A percentile compares a stretch with the other conserved stretches of the same genome.
Evolutionary conservation across 208 protist genomes (phyloP).

Genomic region (Novymonas esmeraldas): DNA sequence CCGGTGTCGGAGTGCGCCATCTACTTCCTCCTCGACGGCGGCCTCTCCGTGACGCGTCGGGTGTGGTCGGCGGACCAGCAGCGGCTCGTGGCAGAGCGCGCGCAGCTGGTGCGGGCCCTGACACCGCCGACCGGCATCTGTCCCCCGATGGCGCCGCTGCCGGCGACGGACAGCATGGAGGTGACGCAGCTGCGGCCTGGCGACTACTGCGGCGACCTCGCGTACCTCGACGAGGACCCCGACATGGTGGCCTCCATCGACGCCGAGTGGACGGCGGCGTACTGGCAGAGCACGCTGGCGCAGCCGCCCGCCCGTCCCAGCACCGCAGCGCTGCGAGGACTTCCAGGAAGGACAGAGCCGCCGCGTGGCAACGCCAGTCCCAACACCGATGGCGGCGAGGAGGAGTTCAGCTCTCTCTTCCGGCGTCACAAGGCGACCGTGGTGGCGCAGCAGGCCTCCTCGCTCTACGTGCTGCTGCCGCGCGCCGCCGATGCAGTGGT

Average conservation of each 20-base stretch:
- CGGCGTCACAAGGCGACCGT: conserved; percentile 26
- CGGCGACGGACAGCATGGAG: conserved; percentile 50
- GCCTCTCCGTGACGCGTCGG: conserved; percentile 48
- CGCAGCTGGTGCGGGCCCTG: conserved; percentile 18
- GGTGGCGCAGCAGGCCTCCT: conserved; percentile 19
- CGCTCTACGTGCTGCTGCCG: conserved; percentile 25
- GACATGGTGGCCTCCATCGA: conserved; percentile 62
- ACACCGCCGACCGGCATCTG: conserved; percentile 12
- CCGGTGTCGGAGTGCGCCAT: conserved; percentile 48
- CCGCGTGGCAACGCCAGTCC: no score
- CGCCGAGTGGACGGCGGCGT: conserved; percentile 48
- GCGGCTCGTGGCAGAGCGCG: conserved; percentile 18
- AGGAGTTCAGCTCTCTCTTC: conserved; percentile 23
- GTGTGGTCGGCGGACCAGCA: conserved; percentile 39
- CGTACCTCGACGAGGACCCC: conserved; percentile 58
- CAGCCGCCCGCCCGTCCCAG: background rate
- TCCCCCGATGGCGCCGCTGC: conserved; percentile 11
- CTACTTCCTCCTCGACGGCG: conserved; percentile 69
- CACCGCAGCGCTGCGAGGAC: no score
- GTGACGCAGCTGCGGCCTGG: conserved; percentile 54
- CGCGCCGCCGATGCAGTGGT: conserved; percentile 16
- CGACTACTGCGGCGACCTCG: conserved; percentile 79
- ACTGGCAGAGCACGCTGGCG: conserved; percentile 59
- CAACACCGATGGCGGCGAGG: background rate
- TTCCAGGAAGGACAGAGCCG: no score